phyloP scores from a whole-genome alignment of 2,329 filamentous ascomycete genomes.

The Colletotrichum sp. region DNA sequence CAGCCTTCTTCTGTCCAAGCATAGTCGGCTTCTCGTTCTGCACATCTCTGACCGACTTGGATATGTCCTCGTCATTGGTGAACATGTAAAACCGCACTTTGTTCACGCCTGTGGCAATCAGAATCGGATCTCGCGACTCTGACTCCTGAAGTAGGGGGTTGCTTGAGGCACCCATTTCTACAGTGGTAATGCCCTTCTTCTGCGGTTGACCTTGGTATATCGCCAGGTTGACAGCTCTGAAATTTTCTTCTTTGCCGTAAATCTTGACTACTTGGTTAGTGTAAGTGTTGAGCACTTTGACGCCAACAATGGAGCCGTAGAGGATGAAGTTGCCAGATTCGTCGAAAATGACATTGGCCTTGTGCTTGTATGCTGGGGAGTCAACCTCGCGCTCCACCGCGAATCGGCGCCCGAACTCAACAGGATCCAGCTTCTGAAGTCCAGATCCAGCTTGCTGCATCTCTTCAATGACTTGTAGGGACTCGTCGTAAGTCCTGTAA shows the following conservation, averaged over 20 bases:
- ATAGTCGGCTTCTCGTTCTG: constrained; percentile 91
- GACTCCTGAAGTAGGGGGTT: constrained; percentile 95
- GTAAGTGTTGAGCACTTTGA: constrained; percentile 95
- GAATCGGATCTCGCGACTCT: constrained; percentile 87
- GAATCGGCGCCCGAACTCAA: constrained; percentile 89
- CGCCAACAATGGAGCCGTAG: constrained; percentile 89
- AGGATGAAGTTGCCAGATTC: constrained; percentile 95
- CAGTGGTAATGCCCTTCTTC: constrained; percentile 90
- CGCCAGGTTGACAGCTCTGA: constrained; percentile 81
- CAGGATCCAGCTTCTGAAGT: constrained; percentile 79
- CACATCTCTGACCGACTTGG: constrained; percentile 85
- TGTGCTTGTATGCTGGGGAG: constrained; percentile 67
- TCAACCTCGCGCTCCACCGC: constrained; percentile 89
- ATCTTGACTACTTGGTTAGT: constrained; percentile 92
- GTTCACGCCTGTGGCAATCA: constrained; percentile 81
- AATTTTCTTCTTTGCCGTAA: constrained; percentile 88
- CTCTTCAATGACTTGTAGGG: constrained; percentile 83
- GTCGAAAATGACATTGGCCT: constrained; percentile 90
- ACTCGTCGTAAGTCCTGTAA: constrained; percentile 93
- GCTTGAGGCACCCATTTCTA: constrained; percentile 94
- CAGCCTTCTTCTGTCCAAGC: constrained; percentile 61
- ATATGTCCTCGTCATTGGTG: constrained; percentile 84
- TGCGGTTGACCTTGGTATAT: constrained; percentile 96
- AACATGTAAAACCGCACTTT: constrained; percentile 99
- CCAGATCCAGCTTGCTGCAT: constrained; percentile 96